Conservation (phyloP, 305 asterid species). For the Petunia hybrid region DNA sequence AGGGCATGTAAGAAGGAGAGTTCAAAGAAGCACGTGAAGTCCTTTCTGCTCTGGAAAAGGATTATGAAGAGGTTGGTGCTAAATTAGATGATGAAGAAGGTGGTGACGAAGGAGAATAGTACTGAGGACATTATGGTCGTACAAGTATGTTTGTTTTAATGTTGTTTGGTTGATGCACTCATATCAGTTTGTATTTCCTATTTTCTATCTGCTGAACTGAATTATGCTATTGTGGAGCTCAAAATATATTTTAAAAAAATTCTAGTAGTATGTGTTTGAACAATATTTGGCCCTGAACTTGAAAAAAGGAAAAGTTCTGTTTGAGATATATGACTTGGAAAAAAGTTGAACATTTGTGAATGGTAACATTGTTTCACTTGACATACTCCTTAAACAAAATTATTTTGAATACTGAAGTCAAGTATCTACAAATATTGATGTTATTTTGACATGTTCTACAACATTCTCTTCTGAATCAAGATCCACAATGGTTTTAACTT, state of each 20-base stretch:
- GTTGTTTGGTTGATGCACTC: slow-evolving; percentile 15
- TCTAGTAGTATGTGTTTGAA: too few relatives aligned
- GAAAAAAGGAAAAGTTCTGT: too few relatives aligned
- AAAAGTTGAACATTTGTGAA: too few relatives aligned
- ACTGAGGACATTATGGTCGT: background rate
- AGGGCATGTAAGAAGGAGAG: slow-evolving; percentile 49
- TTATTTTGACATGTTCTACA: too few relatives aligned
- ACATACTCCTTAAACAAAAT: too few relatives aligned
- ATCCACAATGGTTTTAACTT: too few relatives aligned
- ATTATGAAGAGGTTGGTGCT: slow-evolving; percentile 44
- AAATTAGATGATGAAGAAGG: slow-evolving; percentile 32
- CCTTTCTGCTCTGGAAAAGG: slow-evolving; percentile 42
- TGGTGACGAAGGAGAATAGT: slow-evolving; percentile 15
- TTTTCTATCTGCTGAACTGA: background rate
- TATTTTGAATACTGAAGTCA: too few relatives aligned
- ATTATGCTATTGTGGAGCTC: background rate
- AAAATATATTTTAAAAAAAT: background rate
- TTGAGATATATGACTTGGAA: too few relatives aligned
- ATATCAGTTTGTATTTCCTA: background rate
- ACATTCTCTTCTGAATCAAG: too few relatives aligned
- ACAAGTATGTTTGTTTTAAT: background rate
- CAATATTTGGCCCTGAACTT: too few relatives aligned
- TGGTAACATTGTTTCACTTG: too few relatives aligned
- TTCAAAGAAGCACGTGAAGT: slow-evolving; percentile 45
- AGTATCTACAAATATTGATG: too few relatives aligned